These are phyloP conservation scores for Fusarium dlaminii DNA, from an alignment of 2,329 filamentous ascomycete species.

Conservation along the genomic window DNA sequence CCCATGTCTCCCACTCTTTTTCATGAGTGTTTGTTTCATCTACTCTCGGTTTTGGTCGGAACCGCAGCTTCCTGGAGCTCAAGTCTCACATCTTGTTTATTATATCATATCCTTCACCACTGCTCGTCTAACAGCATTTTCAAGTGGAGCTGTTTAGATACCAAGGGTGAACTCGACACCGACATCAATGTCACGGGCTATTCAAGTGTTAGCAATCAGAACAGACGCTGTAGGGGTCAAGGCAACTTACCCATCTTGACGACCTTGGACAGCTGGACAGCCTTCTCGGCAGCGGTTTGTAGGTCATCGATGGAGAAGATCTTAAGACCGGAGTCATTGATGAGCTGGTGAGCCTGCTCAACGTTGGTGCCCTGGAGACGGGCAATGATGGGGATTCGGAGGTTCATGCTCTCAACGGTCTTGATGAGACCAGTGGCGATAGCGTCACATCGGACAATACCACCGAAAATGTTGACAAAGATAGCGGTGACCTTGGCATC, in stretches of 20 bases:
- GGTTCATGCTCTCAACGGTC: slow-evolving; percentile 92
- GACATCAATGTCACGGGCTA: slow-evolving; percentile 94
- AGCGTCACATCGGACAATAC: slow-evolving; percentile 97
- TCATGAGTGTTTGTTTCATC: slow-evolving; percentile 20
- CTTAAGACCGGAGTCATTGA: slow-evolving; percentile 98
- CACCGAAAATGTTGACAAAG: slow-evolving; percentile 99
- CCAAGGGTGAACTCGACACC: slow-evolving; percentile 94
- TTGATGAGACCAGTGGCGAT: slow-evolving; percentile 97
- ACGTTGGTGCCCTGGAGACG: slow-evolving; percentile 99
- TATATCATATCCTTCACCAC: slow-evolving; percentile 41
- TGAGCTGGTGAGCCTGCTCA: slow-evolving; percentile 89
- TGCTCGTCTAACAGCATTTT: slow-evolving; percentile 20
- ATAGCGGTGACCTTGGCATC: slow-evolving; percentile 98
- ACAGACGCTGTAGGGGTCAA: background rate
- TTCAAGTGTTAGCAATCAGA: slow-evolving; percentile 30
- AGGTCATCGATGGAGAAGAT: slow-evolving; percentile 99
- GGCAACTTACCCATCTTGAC: slow-evolving; percentile 88
- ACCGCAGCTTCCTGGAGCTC: slow-evolving; percentile 26
- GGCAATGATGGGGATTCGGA: slow-evolving; percentile 96
- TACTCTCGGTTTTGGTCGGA: slow-evolving; percentile 29
- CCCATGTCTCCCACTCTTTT: slow-evolving; percentile 31
- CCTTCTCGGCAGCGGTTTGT: slow-evolving; percentile 96
- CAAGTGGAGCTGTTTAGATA: slow-evolving; percentile 70
- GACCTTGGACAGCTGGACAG: slow-evolving; percentile 98
- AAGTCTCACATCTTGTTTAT: slow-evolving; percentile 38